A percentile compares a stretch with the other conserved stretches of the same genome.
These are phyloP conservation scores for Penicillium sp. DNA, from an alignment of 2,329 filamentous ascomycete species.

Conservation along the genomic window DNA sequence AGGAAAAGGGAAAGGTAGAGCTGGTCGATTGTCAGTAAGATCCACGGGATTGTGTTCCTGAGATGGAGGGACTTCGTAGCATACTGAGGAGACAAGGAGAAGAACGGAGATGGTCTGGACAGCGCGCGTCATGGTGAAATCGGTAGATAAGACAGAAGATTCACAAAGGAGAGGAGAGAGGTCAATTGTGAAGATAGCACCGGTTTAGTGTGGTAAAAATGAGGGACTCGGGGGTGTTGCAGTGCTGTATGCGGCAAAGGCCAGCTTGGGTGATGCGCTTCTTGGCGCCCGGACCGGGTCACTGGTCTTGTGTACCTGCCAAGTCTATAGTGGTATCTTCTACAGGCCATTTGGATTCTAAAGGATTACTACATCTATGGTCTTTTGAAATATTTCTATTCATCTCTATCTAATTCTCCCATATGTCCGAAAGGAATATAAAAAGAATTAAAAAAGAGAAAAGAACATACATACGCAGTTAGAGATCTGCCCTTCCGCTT, in stretches of 20 bases:
- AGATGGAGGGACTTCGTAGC: conserved; percentile 27
- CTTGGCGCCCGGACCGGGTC: conserved; percentile 13
- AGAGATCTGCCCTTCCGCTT: not conserved
- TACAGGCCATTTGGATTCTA: not conserved
- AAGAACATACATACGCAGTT: not conserved
- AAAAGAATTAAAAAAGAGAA: not conserved
- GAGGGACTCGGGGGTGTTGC: conserved; percentile 18
- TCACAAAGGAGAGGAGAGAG: conserved; percentile 12
- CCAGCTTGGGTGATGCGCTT: conserved; percentile 11
- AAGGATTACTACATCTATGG: not conserved
- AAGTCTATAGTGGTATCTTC: not conserved
- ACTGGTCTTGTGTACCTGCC: conserved; percentile 4
- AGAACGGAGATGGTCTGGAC: conserved; percentile 87
- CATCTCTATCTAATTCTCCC: not conserved
- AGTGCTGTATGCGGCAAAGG: conserved; percentile 12
- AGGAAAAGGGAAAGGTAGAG: conserved; percentile 86
- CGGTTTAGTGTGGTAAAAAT: conserved; percentile 10
- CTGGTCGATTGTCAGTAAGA: conserved; percentile 49
- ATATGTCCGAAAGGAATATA: not conserved
- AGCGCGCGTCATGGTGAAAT: conserved; percentile 79
- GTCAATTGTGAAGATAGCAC: conserved; percentile 6
- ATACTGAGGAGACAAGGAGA: conserved; percentile 83
- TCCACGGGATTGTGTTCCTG: not conserved
- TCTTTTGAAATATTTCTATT: not conserved
- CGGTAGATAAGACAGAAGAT: not conserved